phyloP scores from a whole-genome alignment of 768 basidiomycete species.

The Nevesoporus exiguus region DNA sequence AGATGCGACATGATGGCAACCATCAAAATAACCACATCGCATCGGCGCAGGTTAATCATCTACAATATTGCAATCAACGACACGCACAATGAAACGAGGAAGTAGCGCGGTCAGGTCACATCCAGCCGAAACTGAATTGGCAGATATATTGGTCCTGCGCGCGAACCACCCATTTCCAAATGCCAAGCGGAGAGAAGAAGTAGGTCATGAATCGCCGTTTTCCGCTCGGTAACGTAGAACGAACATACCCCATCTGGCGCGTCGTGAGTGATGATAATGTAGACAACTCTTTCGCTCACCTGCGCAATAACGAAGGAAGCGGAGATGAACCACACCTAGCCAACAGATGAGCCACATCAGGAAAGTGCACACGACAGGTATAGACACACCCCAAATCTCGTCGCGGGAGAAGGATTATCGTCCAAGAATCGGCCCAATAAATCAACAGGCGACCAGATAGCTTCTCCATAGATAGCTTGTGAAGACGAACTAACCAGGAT shows the following conservation, averaged over 20 bases:
- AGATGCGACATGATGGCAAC: neutral
- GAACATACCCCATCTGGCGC: slow-evolving; percentile 28
- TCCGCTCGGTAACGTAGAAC: neutral
- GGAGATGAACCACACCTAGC: slow-evolving; percentile 75
- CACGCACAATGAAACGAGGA: slow-evolving; percentile 67
- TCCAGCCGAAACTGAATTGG: slow-evolving; percentile 79
- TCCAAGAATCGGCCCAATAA: slow-evolving; percentile 68
- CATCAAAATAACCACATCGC: neutral
- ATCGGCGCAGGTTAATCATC: neutral
- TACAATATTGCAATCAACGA: neutral
- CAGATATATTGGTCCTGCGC: slow-evolving; percentile 66
- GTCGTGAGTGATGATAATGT: slow-evolving; percentile 9
- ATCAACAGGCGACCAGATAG: slow-evolving; percentile 78
- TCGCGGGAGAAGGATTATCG: slow-evolving; percentile 55
- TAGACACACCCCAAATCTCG: slow-evolving; percentile 56
- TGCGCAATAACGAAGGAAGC: slow-evolving; percentile 79
- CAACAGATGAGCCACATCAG: slow-evolving; percentile 11
- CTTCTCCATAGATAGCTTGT: slow-evolving; percentile 69
- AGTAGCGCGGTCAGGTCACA: slow-evolving; percentile 78
- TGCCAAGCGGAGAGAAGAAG: neutral
- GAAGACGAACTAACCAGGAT: slow-evolving; percentile 81
- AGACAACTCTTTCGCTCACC: slow-evolving; percentile 27
- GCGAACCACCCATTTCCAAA: slow-evolving; percentile 8
- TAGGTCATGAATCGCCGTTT: slow-evolving; percentile 17
- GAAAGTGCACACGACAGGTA: neutral